Conservation (phyloP, 2,329 filamentous ascomycete genomes). For the Parasarocladium wereldwijsianum region DNA sequence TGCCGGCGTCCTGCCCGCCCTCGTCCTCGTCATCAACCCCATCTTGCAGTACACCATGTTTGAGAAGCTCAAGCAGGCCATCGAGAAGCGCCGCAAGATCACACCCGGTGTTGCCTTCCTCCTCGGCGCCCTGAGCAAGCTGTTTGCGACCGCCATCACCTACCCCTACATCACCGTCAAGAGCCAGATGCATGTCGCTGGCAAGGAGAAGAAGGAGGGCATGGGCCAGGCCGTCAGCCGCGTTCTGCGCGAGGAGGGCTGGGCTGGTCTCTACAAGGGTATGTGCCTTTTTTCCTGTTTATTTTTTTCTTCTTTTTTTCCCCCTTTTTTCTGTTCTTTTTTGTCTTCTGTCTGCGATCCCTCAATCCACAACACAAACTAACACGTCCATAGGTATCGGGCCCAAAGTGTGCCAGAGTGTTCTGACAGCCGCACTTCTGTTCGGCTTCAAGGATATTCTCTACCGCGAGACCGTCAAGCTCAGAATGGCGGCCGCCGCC, state of each 20-base stretch:
- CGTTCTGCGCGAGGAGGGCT: constrained; percentile 83
- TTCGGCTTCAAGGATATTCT: constrained; percentile 98
- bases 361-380: neutral
- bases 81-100: constrained; percentile 61
- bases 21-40: constrained; percentile 93
- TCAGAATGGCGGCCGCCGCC: constrained; percentile 34
- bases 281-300: no score
- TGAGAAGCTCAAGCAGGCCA: constrained; percentile 86
- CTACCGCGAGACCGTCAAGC: constrained; percentile 65
- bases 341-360: neutral
- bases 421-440: constrained; percentile 86
- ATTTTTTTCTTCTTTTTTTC: no score
- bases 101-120: constrained; percentile 82
- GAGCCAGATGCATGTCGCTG: constrained; percentile 90
- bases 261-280: constrained; percentile 85
- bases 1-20: constrained; percentile 77
- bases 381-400: constrained; percentile 57
- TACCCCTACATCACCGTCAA: constrained; percentile 99
- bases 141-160: constrained; percentile 84
- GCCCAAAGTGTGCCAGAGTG: constrained; percentile 93
- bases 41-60: constrained; percentile 98
- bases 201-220: constrained; percentile 61
- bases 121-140: constrained; percentile 82
- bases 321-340: no score
- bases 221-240: constrained; percentile 64